Conservation (phyloP, 257 asterid species). For the Salvia miltiorrhiza region DNA sequence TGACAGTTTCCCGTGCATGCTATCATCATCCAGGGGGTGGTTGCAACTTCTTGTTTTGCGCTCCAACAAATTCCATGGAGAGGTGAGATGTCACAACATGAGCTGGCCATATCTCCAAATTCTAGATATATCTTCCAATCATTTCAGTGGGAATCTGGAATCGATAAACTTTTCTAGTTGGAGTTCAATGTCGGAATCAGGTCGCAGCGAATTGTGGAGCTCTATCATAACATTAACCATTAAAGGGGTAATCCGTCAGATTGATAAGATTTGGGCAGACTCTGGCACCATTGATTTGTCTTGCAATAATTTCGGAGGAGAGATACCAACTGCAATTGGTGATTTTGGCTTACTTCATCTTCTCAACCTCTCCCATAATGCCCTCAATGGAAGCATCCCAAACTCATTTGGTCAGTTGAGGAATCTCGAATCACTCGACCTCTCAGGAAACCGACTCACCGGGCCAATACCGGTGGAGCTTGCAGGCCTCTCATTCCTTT, state of each 20-base stretch:
- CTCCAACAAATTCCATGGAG: slow-evolving; percentile 41
- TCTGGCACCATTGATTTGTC: too few species aligned
- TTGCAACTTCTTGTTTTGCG: slow-evolving; percentile 39
- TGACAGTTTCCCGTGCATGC: slow-evolving; percentile 27
- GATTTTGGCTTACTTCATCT: background rate
- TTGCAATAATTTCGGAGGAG: background rate
- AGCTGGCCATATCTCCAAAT: slow-evolving; percentile 25
- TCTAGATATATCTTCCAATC: slow-evolving; percentile 19
- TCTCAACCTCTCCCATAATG: background rate
- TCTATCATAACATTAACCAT: too few species aligned
- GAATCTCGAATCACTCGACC: background rate
- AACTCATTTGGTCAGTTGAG: background rate
- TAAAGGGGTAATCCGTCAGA: too few species aligned
- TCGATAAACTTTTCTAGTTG: background rate
- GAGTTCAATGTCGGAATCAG: slow-evolving; percentile 4
- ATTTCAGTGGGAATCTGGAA: slow-evolving; percentile 14
- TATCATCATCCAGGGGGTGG: slow-evolving; percentile 32
- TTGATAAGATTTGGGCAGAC: too few species aligned
- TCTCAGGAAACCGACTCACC: background rate
- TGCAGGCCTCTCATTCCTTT: background rate
- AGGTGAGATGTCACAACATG: slow-evolving; percentile 14
- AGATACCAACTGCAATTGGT: background rate
- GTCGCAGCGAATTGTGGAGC: too few species aligned
- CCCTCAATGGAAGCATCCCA: background rate
- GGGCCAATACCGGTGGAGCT: background rate